Evolutionary conservation across 805 yeast genomes (phyloP).

Genomic region (Cyberlindnera americana): DNA sequence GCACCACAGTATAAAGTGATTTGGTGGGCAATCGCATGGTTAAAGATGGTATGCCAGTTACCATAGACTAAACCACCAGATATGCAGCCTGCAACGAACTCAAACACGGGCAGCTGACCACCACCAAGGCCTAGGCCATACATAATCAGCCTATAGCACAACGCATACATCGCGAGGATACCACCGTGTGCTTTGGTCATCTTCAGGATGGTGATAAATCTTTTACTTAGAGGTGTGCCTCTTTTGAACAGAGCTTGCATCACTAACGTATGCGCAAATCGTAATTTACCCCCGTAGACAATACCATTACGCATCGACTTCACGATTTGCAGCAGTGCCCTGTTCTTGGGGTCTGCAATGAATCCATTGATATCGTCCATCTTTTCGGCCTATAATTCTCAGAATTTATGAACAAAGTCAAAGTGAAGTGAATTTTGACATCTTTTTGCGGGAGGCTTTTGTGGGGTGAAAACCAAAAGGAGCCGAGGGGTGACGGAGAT

Average conservation of each 20-base stretch:
- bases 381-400: too few species aligned
- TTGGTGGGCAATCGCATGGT: slow-evolving; percentile 58
- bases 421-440: background rate
- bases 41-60: slow-evolving; percentile 31
- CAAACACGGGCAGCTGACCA: slow-evolving; percentile 19
- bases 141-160: slow-evolving; percentile 43
- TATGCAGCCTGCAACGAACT: slow-evolving; percentile 34
- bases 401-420: background rate
- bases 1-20: slow-evolving; percentile 72
- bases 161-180: slow-evolving; percentile 54
- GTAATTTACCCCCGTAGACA: slow-evolving; percentile 57
- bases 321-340: slow-evolving; percentile 33
- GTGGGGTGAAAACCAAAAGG: background rate
- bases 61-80: slow-evolving; percentile 42
- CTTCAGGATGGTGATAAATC: slow-evolving; percentile 42
- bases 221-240: slow-evolving; percentile 32
- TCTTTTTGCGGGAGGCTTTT: too few species aligned
- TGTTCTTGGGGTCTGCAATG: slow-evolving; percentile 32
- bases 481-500: background rate
- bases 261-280: slow-evolving; percentile 64
- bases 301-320: slow-evolving; percentile 41
- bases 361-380: slow-evolving; percentile 23
- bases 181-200: slow-evolving; percentile 55
- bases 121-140: slow-evolving; percentile 25
- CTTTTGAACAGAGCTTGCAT: slow-evolving; percentile 48